Conservation (phyloP, 2,329 filamentous ascomycete genomes). For the Tolypocladium guangdongense region DNA sequence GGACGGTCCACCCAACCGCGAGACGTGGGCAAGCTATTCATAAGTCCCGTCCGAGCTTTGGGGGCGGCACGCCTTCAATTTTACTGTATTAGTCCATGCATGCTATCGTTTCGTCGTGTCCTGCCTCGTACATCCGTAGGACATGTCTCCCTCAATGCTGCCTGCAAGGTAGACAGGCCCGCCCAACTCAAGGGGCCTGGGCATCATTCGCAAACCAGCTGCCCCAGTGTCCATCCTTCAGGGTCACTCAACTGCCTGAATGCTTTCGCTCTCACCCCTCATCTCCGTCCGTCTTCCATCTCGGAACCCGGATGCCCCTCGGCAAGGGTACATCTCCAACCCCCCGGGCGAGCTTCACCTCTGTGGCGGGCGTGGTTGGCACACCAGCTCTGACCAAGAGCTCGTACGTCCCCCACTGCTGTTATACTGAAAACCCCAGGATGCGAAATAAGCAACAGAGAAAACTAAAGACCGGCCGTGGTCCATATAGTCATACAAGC, state of each 20-base stretch:
- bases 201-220: background rate
- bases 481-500: conserved; percentile 4
- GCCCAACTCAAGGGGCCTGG: background rate
- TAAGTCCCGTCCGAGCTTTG: background rate
- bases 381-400: background rate
- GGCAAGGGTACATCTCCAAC: background rate
- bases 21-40: too few relatives aligned
- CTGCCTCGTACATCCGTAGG: background rate
- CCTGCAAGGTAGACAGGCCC: background rate
- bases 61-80: background rate
- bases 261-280: background rate
- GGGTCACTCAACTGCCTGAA: background rate
- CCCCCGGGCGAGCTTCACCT: background rate
- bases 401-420: background rate
- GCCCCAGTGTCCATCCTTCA: background rate
- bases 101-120: background rate
- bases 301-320: background rate
- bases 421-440: background rate
- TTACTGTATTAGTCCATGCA: background rate
- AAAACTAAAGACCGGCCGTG: background rate
- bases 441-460: background rate
- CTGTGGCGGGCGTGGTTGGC: background rate
- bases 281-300: background rate
- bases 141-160: background rate
- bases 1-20: too few relatives aligned